Percentiles rank a stretch among this genome's conserved stretches.
Conservation (phyloP, 2,329 filamentous ascomycete species). For the Apiospora koreana region DNA sequence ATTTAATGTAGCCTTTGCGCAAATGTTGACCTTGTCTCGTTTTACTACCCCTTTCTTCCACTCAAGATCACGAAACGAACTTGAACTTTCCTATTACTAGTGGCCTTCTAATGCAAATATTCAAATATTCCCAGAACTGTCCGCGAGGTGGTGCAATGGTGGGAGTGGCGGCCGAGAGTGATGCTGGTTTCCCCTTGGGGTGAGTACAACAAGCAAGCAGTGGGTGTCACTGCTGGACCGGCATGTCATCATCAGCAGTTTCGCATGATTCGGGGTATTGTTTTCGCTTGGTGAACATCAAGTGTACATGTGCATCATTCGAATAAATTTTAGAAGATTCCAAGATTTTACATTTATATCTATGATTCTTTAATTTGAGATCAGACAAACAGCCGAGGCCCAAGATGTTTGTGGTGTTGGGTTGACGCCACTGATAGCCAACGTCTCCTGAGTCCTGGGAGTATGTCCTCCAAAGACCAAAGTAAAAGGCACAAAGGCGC, state of each 20-base stretch:
- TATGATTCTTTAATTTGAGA: neutral
- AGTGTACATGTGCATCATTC: neutral
- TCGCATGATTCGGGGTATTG: neutral
- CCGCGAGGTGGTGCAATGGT: too few relatives aligned
- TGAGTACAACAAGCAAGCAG: neutral
- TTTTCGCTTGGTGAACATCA: neutral
- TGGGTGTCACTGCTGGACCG: too few relatives aligned
- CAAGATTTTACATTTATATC: neutral
- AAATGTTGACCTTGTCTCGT: constrained; percentile 28
- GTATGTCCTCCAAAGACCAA: neutral
- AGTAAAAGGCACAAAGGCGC: neutral
- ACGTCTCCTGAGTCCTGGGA: neutral
- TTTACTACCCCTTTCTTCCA: constrained; percentile 27
- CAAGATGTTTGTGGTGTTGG: neutral
- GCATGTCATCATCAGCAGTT: neutral
- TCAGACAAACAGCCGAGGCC: neutral
- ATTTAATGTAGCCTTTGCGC: constrained; percentile 27
- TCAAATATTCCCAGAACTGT: constrained; percentile 39
- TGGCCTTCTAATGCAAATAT: constrained; percentile 67
- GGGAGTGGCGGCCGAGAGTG: neutral
- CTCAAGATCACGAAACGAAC: constrained; percentile 33
- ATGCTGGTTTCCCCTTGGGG: neutral
- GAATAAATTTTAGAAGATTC: too few relatives aligned
- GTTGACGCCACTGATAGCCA: neutral
- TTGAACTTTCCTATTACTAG: constrained; percentile 53